Evolutionary conservation across 2,329 filamentous ascomycete genomes (phyloP), one percentile per base, ranked within the genome.

Genomic region (Truncatella angustata): DNA sequence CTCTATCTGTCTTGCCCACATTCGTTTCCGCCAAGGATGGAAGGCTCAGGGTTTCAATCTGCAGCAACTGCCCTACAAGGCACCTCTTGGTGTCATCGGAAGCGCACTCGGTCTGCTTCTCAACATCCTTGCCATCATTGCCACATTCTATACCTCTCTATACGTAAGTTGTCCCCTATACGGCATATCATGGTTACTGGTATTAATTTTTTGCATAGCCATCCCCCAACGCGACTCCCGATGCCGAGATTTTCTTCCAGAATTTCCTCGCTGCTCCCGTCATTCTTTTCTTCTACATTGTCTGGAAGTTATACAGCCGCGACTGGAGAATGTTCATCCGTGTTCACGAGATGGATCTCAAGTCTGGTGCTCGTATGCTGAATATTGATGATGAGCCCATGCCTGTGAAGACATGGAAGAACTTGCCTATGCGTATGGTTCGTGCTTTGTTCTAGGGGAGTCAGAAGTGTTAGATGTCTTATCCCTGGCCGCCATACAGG

Each of bases 131-230:
- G 85, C 88, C 50, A 73, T 93, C 37, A 73, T 90, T 34, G 87
- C 87, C 5, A 85, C 88, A 49, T 87, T 89, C 66, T 90, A 87
- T 78, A 82, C 80, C 50, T 82, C 83, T 6, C 79, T 89, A 44
- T 85, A 74, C 54, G 71, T 73, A 63, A 68, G 72, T 63, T n/a
- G n/a, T n/a, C n/a, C n/a, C n/a, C n/a, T n/a, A n/a, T 23, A 14
- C 28, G 24, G 23, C 12, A n/a, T 44, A n/a, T 12, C 40, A 28
- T 16, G 16, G 11, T 2, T 24, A 28, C 21, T 14, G 24, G 9
- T 16, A 9, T 49, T 7, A 49, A 39, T 20, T 23, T 5, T 18
- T 20, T 16, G 21, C 12, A 54, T 50, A 73, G 71, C 72, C 73
- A 1, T 57, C 54, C 9, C 61, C 67, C 4, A 50, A 66, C 30